A percentile compares a stretch with the other conserved stretches of the same genome.
Evolutionary conservation across 2,329 filamentous ascomycete genomes (phyloP).

Genomic region (Fusarium sp.): DNA sequence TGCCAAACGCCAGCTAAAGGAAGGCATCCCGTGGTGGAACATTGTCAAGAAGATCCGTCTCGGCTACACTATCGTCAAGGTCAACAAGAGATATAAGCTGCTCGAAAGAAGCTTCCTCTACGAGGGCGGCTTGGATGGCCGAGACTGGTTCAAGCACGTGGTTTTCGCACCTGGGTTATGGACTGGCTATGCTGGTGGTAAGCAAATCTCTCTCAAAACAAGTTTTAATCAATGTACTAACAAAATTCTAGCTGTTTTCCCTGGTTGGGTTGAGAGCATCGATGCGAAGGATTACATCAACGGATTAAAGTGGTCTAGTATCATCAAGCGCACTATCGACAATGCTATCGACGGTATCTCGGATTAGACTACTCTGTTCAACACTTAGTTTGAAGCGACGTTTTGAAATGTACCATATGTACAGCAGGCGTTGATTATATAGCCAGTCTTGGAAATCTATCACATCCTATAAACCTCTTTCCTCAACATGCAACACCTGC

Average conservation of each 20-base stretch:
- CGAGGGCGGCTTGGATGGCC: slow-evolving; percentile 80
- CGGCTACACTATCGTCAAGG: slow-evolving; percentile 72
- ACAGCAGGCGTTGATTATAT: neutral
- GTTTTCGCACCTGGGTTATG: slow-evolving; percentile 92
- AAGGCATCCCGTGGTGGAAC: slow-evolving; percentile 83
- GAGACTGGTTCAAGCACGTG: slow-evolving; percentile 94
- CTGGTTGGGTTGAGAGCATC: slow-evolving; percentile 74
- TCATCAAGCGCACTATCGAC: slow-evolving; percentile 68
- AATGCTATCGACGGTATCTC: slow-evolving; percentile 61
- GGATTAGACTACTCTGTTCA: neutral
- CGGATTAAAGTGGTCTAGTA: slow-evolving; percentile 71
- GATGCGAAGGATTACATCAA: slow-evolving; percentile 71
- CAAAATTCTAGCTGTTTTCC: slow-evolving; percentile 67
- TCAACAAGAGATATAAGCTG: slow-evolving; percentile 87
- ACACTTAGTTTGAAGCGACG: neutral
- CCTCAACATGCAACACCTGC: too few relatives aligned
- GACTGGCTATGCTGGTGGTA: slow-evolving; percentile 89
- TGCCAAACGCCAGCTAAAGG: slow-evolving; percentile 60
- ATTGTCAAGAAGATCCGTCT: slow-evolving; percentile 78
- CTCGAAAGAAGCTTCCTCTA: slow-evolving; percentile 88
- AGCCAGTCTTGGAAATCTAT: neutral
- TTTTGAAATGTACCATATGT: slow-evolving; percentile 1
- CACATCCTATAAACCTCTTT: neutral
- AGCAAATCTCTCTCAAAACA: slow-evolving; percentile 47
- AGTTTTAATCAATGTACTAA: slow-evolving; percentile 2